Evolutionary conservation across 2,329 filamentous ascomycete genomes (phyloP).

Genomic region (Aspergillus persii): DNA sequence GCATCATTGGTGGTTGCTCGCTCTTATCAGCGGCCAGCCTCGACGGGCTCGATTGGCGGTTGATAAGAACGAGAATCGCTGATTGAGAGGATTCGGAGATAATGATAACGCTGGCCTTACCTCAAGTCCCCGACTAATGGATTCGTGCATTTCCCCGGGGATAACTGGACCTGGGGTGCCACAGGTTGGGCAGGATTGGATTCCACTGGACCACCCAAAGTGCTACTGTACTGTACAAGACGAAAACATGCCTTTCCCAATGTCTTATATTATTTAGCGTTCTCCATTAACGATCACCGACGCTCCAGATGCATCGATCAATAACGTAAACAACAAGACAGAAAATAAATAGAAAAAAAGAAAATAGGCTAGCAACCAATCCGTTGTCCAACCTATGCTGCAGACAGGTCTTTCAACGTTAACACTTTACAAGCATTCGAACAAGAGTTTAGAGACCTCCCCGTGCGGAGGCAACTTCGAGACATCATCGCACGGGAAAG

Average conservation of each 20-base stretch:
- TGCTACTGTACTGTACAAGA: neutral
- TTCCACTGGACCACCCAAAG: neutral
- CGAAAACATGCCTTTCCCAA: neutral
- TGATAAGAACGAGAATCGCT: neutral
- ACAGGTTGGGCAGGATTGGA: neutral
- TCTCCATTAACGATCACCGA: neutral
- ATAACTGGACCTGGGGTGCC: neutral
- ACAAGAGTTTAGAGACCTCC: slow-evolving; percentile 8
- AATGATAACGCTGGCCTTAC: neutral
- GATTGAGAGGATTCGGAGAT: neutral
- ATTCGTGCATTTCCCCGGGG: neutral
- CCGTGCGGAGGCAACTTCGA: slow-evolving; percentile 1
- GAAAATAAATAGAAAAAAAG: neutral
- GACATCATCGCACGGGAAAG: slow-evolving; percentile 13
- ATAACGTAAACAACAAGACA: slow-evolving; percentile 4
- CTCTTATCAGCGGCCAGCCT: neutral
- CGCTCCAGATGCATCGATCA: neutral
- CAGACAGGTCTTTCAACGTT: slow-evolving; percentile 30
- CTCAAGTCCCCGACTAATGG: slow-evolving; percentile 3
- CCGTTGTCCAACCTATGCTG: slow-evolving; percentile 26
- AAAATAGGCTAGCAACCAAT: slow-evolving; percentile 2
- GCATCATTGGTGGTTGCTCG: neutral
- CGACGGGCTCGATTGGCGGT: neutral
- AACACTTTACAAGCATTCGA: slow-evolving; percentile 19
- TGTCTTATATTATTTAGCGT: neutral